Conservation (phyloP, 352 stramenopile genomes). For the Globisporangium nunn region DNA sequence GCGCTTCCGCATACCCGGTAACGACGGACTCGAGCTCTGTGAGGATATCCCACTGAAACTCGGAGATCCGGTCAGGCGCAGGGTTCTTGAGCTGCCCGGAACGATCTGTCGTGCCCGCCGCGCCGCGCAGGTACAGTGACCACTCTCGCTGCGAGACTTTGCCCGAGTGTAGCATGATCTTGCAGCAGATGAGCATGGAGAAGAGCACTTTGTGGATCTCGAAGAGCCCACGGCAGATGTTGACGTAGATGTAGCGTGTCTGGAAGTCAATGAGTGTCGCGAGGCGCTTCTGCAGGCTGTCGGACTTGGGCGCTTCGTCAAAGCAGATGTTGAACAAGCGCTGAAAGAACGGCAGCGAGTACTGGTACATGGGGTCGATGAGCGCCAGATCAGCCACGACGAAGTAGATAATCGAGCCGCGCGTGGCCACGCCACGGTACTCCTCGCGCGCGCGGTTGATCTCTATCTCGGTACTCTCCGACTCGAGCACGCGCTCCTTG, state of each 20-base stretch:
- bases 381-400: slow-evolving; percentile 88
- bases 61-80: slow-evolving; percentile 53
- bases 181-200: slow-evolving; percentile 92
- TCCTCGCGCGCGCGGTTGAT: slow-evolving; percentile 88
- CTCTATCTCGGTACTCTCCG: slow-evolving; percentile 85
- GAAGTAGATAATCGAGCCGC: slow-evolving; percentile 93
- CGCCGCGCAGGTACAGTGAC: slow-evolving; percentile 85
- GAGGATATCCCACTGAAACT: slow-evolving; percentile 80
- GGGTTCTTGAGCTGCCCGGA: slow-evolving; percentile 39
- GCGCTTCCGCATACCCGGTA: slow-evolving; percentile 17
- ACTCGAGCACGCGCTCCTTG: slow-evolving; percentile 89
- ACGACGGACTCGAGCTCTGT: slow-evolving; percentile 62
- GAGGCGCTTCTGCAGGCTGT: slow-evolving; percentile 54
- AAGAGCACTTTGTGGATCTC: slow-evolving; percentile 93
- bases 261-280: slow-evolving; percentile 85
- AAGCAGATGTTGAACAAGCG: slow-evolving; percentile 91
- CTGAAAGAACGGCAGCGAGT: slow-evolving; percentile 92
- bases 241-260: slow-evolving; percentile 90
- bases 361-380: slow-evolving; percentile 96
- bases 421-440: slow-evolving; percentile 87
- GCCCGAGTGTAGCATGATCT: slow-evolving; percentile 85
- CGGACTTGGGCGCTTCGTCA: slow-evolving; percentile 52
- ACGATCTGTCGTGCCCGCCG: slow-evolving; percentile 14
- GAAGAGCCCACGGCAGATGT: slow-evolving; percentile 93
- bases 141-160: slow-evolving; percentile 78